Percentiles rank a stretch among this genome's conserved stretches.
Evolutionary conservation across 371 early-diverging fungal genomes (phyloP).

Genomic region (Nosema bombycis): DNA sequence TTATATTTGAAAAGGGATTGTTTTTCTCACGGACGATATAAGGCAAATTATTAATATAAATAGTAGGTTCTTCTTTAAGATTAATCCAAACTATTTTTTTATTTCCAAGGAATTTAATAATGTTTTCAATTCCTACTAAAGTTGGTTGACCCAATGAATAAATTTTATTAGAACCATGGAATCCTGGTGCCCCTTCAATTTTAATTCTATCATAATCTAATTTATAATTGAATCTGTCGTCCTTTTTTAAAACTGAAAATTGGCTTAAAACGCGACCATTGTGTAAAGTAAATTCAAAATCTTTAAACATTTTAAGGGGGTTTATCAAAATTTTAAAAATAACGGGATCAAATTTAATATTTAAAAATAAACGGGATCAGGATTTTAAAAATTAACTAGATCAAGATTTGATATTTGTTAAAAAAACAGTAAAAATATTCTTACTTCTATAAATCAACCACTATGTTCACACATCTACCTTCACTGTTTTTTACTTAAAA

Average conservation of each 20-base stretch:
- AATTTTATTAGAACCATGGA: not conserved
- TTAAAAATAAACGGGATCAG: too few species aligned
- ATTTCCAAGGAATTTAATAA: conserved; percentile 50
- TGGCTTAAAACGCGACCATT: not conserved
- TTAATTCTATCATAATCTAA: not conserved
- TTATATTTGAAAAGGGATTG: conserved; percentile 65
- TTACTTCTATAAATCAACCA: too few species aligned
- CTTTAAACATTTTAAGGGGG: not conserved
- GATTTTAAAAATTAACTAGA: too few species aligned
- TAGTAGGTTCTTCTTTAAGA: conserved; percentile 71
- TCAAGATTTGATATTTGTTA: not conserved
- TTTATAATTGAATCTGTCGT: not conserved
- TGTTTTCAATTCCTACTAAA: not conserved
- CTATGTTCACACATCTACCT: too few species aligned
- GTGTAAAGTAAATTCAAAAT: not conserved
- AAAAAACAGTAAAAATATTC: too few species aligned
- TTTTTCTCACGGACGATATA: conserved; percentile 48
- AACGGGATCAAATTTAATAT: too few species aligned
- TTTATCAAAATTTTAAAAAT: not conserved
- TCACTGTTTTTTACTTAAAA: not conserved
- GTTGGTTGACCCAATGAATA: not conserved
- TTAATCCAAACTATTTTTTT: conserved; percentile 69
- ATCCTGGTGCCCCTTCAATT: not conserved
- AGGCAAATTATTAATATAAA: conserved; percentile 68
- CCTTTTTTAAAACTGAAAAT: not conserved